These are phyloP conservation scores for Mycena capillaripes DNA, from an alignment of 768 basidiomycete species.

Conservation along the genomic window DNA sequence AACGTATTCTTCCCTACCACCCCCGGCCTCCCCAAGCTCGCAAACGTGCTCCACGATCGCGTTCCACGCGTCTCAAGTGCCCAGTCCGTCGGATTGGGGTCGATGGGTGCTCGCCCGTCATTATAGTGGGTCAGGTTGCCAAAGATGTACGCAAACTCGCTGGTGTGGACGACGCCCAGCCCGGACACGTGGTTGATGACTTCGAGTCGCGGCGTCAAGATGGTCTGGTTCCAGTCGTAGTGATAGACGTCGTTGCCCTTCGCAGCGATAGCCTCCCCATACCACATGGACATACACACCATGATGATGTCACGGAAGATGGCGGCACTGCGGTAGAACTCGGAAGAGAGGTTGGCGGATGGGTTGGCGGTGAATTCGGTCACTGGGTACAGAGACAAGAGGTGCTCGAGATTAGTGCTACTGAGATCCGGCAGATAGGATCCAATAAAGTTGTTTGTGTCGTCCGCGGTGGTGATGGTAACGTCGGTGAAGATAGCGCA, in stretches of 20 bases:
- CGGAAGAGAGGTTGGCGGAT: background rate
- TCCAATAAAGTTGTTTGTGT: background rate
- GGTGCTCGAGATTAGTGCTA: background rate
- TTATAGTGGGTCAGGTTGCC: constrained; percentile 15
- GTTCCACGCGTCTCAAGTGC: constrained; percentile 16
- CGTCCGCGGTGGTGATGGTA: background rate
- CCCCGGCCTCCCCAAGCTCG: constrained; percentile 15
- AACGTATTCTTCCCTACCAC: constrained; percentile 17
- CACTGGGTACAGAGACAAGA: background rate
- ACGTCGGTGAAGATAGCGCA: constrained; percentile 13
- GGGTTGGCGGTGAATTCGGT: background rate
- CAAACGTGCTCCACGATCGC: constrained; percentile 20
- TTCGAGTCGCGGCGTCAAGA: constrained; percentile 4
- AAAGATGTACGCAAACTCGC: constrained; percentile 19
- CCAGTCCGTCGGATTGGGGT: constrained; percentile 1
- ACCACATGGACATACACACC: background rate
- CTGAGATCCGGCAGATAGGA: background rate
- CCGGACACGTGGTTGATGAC: background rate
- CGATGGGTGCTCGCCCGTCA: constrained; percentile 6
- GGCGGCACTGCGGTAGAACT: background rate
- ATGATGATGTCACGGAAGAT: background rate
- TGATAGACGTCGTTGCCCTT: constrained; percentile 5
- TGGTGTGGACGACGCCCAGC: constrained; percentile 16
- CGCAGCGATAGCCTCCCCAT: background rate
- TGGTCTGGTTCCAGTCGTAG: constrained; percentile 22